These are phyloP conservation scores for Gracilaria gracilis DNA, from an alignment of 23 red algal genomes.

Conservation along the genomic window DNA sequence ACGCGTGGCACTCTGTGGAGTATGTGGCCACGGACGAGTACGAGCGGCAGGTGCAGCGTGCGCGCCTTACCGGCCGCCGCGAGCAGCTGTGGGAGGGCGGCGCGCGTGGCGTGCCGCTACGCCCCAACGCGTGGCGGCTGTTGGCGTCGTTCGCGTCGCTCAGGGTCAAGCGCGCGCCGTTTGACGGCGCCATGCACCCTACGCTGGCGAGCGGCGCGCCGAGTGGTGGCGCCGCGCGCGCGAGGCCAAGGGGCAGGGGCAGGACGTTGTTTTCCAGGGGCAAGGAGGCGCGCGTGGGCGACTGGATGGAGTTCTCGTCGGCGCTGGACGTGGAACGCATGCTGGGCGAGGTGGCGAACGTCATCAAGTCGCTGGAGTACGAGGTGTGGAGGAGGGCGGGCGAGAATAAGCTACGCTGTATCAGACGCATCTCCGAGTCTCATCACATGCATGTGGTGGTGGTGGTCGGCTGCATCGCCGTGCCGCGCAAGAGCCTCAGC, in stretches of 20 bases:
- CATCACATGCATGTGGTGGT: constrained; percentile 63
- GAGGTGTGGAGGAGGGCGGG: constrained; percentile 53
- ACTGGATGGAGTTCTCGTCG: constrained; percentile 60
- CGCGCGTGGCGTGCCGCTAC: background rate
- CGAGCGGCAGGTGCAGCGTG: background rate
- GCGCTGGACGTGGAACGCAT: constrained; percentile 41
- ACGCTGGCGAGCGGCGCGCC: constrained; percentile 6
- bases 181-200: background rate
- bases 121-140: background rate
- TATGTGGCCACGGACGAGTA: constrained; percentile 46
- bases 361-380: constrained; percentile 44
- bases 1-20: constrained; percentile 35
- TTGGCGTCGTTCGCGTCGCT: background rate
- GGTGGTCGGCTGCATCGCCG: constrained; percentile 19
- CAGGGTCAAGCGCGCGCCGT: background rate
- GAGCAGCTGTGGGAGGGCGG: background rate
- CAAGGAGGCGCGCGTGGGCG: background rate
- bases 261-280: background rate
- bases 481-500: constrained; percentile 38
- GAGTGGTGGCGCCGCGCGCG: background rate
- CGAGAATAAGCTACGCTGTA: constrained; percentile 67
- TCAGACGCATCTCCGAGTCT: constrained; percentile 1
- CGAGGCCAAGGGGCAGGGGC: background rate
- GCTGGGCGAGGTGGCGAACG: constrained; percentile 36
- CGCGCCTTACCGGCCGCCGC: background rate